Conservation (phyloP, 2,329 filamentous ascomycete genomes). For the Botryosphaeria dothidea region DNA sequence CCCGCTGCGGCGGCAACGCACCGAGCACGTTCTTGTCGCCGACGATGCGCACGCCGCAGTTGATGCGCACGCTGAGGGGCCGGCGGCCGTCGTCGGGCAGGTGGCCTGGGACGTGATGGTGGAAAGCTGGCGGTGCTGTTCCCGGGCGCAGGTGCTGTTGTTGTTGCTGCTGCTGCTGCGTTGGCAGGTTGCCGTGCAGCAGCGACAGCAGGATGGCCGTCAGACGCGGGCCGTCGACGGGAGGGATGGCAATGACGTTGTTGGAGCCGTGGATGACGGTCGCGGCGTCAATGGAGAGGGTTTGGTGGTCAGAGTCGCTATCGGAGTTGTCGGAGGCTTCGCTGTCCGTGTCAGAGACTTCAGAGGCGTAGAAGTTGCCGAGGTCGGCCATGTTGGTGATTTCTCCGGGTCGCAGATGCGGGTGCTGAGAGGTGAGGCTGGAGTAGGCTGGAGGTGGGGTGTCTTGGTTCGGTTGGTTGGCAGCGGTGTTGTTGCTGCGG, state of each 20-base stretch:
- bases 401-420: too few species aligned
- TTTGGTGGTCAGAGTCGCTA: slow-evolving; percentile 24
- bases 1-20: not conserved
- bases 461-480: not conserved
- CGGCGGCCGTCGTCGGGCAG: not conserved
- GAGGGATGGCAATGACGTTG: slow-evolving; percentile 51
- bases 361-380: not conserved
- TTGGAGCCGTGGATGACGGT: slow-evolving; percentile 49
- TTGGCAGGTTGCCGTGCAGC: slow-evolving; percentile 39
- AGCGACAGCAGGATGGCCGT: slow-evolving; percentile 49
- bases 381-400: not conserved
- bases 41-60: slow-evolving; percentile 31
- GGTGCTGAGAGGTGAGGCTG: not conserved
- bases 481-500: not conserved
- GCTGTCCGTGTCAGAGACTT: too few species aligned
- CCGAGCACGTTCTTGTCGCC: slow-evolving; percentile 45
- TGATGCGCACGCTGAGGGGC: slow-evolving; percentile 15
- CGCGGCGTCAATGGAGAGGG: slow-evolving; percentile 51
- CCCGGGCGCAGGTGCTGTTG: not conserved
- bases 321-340: too few species aligned
- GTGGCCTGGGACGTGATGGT: not conserved
- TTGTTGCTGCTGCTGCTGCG: slow-evolving; percentile 8
- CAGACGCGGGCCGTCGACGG: slow-evolving; percentile 45
- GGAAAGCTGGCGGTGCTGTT: not conserved
- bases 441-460: not conserved